Evolutionary conservation across 345 rosid genomes (phyloP), one percentile per base, ranked within the genome.

Genomic region (Salix purpurea): DNA sequence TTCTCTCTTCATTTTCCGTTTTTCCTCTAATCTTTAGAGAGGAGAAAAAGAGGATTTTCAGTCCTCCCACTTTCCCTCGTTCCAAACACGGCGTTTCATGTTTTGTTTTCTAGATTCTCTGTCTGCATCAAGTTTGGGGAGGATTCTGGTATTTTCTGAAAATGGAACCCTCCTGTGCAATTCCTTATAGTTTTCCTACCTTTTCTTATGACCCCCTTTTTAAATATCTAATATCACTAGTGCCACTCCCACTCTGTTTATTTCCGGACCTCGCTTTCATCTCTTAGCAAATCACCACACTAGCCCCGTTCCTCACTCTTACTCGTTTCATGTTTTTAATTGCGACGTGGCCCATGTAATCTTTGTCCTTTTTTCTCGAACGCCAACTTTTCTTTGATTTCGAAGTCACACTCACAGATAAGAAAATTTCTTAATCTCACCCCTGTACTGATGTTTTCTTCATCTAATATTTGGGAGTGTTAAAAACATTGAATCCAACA

Each of bases 401-500:
- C 50, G 18, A 46, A 13, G 14, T 46, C 50, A 46, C 50, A 44
- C 50, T 46, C 50, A 46, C 50, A 13, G 15, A 11, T 42, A 44
- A 8, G 42, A 39, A 39, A 39, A 40, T 10, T 10, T 40, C 44
- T 40, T 40, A 40, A 11, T 10, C 44, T 40, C 13, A 40, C 14
- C 44, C 0, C 0, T 40, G 44, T 40, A 10, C 44, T 40, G 3
- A 2, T 40, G 44, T 40, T 40, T 40, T 40, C 13, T 40, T 40
- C 44, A 40, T 40, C 44, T 2, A 0, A 10, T 10, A 0, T 34
- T 34, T 5, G 0, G 0, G 1, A 34, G 6, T 34, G 7, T 34
- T 0, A 34, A 34, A 3, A 34, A 34, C 36, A 34, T 4, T 34
- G 36, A 34, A 0, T 34, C 5, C 2, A 32, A 32, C 0, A 4